These are phyloP conservation scores for Hippophae tibetana DNA, from an alignment of 306 rosid genomes.

Conservation along the genomic window DNA sequence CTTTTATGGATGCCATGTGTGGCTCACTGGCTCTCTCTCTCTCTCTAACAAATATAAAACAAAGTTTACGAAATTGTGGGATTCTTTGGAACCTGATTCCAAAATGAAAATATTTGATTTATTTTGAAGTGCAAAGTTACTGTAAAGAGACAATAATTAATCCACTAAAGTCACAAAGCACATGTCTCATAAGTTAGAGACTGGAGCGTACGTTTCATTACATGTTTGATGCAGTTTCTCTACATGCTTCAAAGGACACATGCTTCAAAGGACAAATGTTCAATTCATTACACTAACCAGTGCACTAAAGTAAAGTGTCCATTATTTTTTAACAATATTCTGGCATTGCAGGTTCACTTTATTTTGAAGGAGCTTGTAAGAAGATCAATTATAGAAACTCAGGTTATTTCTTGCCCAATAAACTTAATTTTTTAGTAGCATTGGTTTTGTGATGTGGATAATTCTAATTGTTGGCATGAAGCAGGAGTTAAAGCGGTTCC, in stretches of 20 bases:
- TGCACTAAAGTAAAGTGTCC: not conserved
- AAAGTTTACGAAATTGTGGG: not conserved
- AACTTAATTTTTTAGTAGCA: slow-evolving; percentile 1
- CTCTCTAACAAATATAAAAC: not conserved
- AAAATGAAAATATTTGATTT: not conserved
- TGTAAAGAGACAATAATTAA: not conserved
- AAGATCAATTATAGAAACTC: slow-evolving; percentile 37
- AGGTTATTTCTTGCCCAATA: slow-evolving; percentile 24
- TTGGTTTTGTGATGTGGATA: not conserved
- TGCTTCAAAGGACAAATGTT: not conserved
- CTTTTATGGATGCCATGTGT: not conserved
- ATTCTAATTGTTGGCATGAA: slow-evolving; percentile 14
- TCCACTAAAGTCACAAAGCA: not conserved
- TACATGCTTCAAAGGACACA: not conserved
- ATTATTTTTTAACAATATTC: slow-evolving; percentile 3
- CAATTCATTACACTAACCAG: not conserved
- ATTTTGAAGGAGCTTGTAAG: slow-evolving; percentile 42
- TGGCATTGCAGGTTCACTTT: slow-evolving; percentile 34
- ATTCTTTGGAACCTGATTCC: not conserved
- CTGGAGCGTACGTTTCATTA: not conserved
- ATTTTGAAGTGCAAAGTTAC: not conserved
- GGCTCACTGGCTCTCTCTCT: not conserved
- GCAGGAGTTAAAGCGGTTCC: slow-evolving; percentile 46
- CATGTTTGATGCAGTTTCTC: not conserved
- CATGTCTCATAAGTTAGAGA: not conserved